Conservation (phyloP, 2,329 filamentous ascomycete species). For the Calonectria crousiana region DNA sequence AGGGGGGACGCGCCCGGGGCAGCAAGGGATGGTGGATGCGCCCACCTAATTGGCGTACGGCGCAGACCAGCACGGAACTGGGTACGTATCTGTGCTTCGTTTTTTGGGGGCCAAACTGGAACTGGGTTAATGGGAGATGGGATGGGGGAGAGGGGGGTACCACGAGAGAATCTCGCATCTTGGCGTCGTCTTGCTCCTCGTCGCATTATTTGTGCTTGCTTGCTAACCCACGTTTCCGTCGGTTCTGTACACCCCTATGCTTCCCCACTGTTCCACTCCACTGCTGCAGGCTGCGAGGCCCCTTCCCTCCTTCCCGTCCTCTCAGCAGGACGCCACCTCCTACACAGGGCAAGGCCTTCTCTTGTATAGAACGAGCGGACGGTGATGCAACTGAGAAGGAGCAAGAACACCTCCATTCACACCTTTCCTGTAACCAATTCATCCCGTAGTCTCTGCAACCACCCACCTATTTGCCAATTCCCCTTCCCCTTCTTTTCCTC, state of each 20-base stretch:
- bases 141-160: slow-evolving; percentile 13
- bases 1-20: slow-evolving; percentile 26
- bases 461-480: background rate
- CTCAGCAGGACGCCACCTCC: slow-evolving; percentile 24
- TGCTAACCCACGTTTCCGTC: slow-evolving; percentile 24
- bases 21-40: background rate
- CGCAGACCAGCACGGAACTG: background rate
- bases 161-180: slow-evolving; percentile 20
- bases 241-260: background rate
- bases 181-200: slow-evolving; percentile 21
- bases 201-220: slow-evolving; percentile 23
- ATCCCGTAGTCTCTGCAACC: slow-evolving; percentile 33
- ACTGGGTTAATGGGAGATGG: background rate
- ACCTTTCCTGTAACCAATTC: slow-evolving; percentile 24
- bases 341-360: slow-evolving; percentile 9
- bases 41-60: slow-evolving; percentile 19
- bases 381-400: background rate
- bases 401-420: background rate
- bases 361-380: background rate
- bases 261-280: background rate
- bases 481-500: background rate
- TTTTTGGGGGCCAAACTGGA: background rate
- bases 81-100: slow-evolving; percentile 7
- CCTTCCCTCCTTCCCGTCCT: slow-evolving; percentile 12
- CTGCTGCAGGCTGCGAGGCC: slow-evolving; percentile 2